Conservation (phyloP, 371 early-diverging fungal genomes). For the Actinomortierella wolfii region DNA sequence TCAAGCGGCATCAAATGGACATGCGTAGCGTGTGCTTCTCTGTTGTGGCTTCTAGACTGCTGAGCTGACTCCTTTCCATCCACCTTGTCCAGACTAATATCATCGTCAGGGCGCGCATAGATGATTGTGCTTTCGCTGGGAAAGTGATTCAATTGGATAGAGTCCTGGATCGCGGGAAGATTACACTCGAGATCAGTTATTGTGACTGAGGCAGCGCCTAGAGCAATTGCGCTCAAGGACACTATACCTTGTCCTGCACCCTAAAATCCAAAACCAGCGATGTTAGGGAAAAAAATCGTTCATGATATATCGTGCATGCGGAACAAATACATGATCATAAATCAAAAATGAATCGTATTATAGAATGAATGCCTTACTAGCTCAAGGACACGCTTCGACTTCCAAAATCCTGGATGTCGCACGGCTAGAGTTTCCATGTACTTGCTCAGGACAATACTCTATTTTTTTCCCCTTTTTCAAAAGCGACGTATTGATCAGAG, state of each 20-base stretch:
- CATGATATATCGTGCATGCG: no score
- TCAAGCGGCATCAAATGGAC: conserved; percentile 29
- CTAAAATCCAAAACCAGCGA: no score
- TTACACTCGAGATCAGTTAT: conserved; percentile 36
- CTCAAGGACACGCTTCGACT: conserved; percentile 24
- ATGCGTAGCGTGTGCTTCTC: conserved; percentile 12
- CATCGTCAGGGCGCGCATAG: no score
- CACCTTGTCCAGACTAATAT: no score
- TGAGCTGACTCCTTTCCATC: no score
- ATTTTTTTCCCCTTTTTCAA: no score
- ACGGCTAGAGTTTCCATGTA: conserved; percentile 32
- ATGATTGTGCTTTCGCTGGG: neutral
- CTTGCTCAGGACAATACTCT: conserved; percentile 43
- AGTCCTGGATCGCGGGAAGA: conserved; percentile 10
- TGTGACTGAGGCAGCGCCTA: conserved; percentile 29
- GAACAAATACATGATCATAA: no score
- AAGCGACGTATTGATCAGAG: no score
- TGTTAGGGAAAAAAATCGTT: no score
- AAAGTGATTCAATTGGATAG: conserved; percentile 19
- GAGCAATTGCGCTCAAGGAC: conserved; percentile 34
- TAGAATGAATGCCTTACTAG: conserved; percentile 11
- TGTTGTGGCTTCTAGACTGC: no score
- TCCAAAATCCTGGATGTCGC: conserved; percentile 19
- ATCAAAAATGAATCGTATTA: neutral
- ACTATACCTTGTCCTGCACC: conserved; percentile 44